These are phyloP conservation scores for Naganishia randhawae DNA, from an alignment of 768 basidiomycete genomes.

Conservation along the genomic window DNA sequence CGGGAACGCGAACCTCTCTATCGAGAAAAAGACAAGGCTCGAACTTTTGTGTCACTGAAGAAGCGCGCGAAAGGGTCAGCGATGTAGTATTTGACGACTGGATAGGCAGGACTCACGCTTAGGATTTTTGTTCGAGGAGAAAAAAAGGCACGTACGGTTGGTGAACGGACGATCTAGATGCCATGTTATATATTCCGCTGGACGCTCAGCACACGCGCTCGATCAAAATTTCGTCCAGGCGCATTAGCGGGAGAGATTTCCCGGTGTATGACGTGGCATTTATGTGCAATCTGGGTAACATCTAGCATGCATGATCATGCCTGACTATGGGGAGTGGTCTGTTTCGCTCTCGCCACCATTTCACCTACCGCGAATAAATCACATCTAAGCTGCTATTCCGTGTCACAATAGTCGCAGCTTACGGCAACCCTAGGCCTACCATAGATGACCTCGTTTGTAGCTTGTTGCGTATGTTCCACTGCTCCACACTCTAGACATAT, in stretches of 20 bases:
- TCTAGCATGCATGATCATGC: too few species aligned
- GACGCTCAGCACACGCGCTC: not conserved
- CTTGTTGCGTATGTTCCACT: too few species aligned
- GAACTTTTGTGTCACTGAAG: slow-evolving; percentile 50
- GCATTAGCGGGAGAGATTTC: not conserved
- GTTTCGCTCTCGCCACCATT: too few species aligned
- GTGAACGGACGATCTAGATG: not conserved
- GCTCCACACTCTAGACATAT: too few species aligned
- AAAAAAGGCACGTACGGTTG: slow-evolving; percentile 4
- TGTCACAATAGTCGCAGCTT: too few species aligned
- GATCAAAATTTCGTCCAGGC: slow-evolving; percentile 18
- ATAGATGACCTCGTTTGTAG: too few species aligned
- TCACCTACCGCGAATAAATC: too few species aligned
- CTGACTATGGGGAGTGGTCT: not conserved
- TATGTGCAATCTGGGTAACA: too few species aligned
- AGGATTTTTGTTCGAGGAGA: slow-evolving; percentile 36
- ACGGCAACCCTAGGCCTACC: too few species aligned
- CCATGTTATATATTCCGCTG: not conserved
- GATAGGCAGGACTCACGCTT: slow-evolving; percentile 30
- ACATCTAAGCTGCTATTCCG: too few species aligned
- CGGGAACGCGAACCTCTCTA: slow-evolving; percentile 51
- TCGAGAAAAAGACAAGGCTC: slow-evolving; percentile 46
- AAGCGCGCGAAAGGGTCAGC: not conserved
- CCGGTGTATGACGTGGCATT: not conserved
- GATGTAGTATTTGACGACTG: not conserved